Conservation (phyloP, 495 filamentous ascomycete species). For the Filosporella fistucella region DNA sequence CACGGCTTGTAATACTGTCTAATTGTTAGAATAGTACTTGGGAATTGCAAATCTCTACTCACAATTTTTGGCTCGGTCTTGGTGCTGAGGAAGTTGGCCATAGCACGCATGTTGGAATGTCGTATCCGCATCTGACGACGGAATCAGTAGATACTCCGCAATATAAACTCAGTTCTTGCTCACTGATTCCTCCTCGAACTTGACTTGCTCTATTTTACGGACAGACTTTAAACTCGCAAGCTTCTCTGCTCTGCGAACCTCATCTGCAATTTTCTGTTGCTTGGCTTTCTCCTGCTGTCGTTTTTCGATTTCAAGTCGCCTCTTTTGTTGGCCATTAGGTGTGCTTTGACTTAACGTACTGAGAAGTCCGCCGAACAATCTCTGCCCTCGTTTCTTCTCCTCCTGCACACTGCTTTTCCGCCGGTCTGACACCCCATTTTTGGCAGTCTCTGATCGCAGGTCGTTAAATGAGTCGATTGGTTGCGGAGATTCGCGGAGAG, state of each 20-base stretch:
- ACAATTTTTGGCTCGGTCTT: constrained; percentile 73
- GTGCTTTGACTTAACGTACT: constrained; percentile 81
- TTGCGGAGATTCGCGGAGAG: constrained; percentile 18
- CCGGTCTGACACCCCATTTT: constrained; percentile 19
- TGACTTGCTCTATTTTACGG: constrained; percentile 65
- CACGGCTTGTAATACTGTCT: constrained; percentile 84
- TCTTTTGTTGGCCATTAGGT: constrained; percentile 61
- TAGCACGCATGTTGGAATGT: constrained; percentile 59
- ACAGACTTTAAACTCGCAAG: constrained; percentile 54
- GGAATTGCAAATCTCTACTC: constrained; percentile 28
- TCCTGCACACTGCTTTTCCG: constrained; percentile 54
- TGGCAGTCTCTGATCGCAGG: neutral
- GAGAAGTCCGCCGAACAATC: constrained; percentile 85
- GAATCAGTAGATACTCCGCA: constrained; percentile 23
- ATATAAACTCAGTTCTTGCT: constrained; percentile 27
- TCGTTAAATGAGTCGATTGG: constrained; percentile 18
- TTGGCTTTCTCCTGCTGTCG: constrained; percentile 81
- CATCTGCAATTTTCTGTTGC: constrained; percentile 62
- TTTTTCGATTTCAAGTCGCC: constrained; percentile 83
- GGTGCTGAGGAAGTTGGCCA: constrained; percentile 74
- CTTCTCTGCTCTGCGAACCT: constrained; percentile 58
- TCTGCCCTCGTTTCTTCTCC: constrained; percentile 81
- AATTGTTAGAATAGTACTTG: neutral
- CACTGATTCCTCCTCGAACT: constrained; percentile 77
- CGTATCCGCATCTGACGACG: constrained; percentile 69